Base-by-base conservation (phyloP, 1,284 basidiomycete species). In the Malassezia equina region DNA sequence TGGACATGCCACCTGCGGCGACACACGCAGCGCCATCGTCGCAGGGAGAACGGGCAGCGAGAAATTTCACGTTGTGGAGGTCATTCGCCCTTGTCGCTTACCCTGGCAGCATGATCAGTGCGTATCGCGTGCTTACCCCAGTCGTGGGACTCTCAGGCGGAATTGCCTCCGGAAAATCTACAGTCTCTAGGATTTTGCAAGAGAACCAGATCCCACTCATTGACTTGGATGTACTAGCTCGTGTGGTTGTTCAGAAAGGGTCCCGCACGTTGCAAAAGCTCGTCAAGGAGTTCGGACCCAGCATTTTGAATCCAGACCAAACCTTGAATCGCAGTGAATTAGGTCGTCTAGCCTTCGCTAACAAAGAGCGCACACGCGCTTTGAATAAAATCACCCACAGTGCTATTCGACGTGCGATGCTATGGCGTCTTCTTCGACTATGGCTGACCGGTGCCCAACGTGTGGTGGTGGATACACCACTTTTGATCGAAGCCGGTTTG, bases 141-240 rank as follows among this genome's bases (percentile, higher is more conserved):
- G 90, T 96, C 59, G 83, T 96, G 60, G 93, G 93, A 42, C 82
- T 98, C 34, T 95, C 93, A 13, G 94, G 94, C 21, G 90, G 93
- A 2, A 96, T 98, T 59, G 89, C 90, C 29, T 93, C 91, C 0
- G 91, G 90, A 67, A 59, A 66, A 54, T 48, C 45, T 2, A 54
- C 52, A 4, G 39, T 51, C 4, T 42, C 47, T 27, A 24, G 31
- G 7, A 42, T 51, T 2, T 17, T 58, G 7, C 45, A 33, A 9
- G 36, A 34, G 9, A 13, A 50, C 15, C 17, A 27, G 7, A 43
- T 57, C 13, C 86, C 90, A 13, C 78, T 96, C 63, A 81, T 96
- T 66, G 94, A 98, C 71, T 89, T 93, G 4, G 93, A 98, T 79
- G 64, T 89, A 21, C 80, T 98, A 42, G 89, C 93, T 1, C 84